Conservation (phyloP, 768 basidiomycete genomes). For the Sistotremastrum niveocremeum region DNA sequence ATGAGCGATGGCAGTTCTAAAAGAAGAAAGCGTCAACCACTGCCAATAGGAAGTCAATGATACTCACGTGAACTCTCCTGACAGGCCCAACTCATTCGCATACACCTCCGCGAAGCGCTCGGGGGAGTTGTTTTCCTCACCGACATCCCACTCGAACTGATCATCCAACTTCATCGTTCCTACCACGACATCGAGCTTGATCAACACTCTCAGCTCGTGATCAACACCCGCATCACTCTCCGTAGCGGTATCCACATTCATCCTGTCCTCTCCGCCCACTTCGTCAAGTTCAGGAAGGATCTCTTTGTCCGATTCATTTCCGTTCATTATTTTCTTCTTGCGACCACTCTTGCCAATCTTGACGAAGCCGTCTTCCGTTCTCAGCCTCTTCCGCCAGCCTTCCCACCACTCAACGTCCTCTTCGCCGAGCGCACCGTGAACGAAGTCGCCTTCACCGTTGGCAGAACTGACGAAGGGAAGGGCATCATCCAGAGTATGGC, state of each 20-base stretch:
- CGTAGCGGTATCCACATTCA: constrained; percentile 47
- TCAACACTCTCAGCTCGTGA: constrained; percentile 84
- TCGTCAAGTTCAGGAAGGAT: constrained; percentile 10
- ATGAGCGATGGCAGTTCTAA: constrained; percentile 90
- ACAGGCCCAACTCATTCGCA: constrained; percentile 72
- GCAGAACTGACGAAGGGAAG: neutral
- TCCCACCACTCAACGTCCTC: constrained; percentile 53
- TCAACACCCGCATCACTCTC: constrained; percentile 50
- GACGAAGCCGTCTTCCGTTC: constrained; percentile 22
- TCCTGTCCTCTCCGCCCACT: constrained; percentile 28
- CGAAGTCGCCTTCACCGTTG: constrained; percentile 15
- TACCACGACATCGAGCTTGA: constrained; percentile 95
- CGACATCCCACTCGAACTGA: constrained; percentile 96
- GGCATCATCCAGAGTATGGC: constrained; percentile 29
- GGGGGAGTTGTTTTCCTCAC: constrained; percentile 64
- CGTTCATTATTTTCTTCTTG: constrained; percentile 14
- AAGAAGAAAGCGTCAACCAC: neutral
- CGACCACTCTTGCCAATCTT: constrained; percentile 19
- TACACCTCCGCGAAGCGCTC: constrained; percentile 90
- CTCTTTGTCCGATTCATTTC: neutral
- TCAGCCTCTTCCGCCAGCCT: constrained; percentile 48
- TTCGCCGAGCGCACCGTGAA: constrained; percentile 34
- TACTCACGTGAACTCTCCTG: constrained; percentile 83
- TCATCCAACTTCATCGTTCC: constrained; percentile 89
- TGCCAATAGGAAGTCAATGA: neutral